phyloP scores from a whole-genome alignment of 495 filamentous ascomycete species.

The Lasiosphaeria hispida region DNA sequence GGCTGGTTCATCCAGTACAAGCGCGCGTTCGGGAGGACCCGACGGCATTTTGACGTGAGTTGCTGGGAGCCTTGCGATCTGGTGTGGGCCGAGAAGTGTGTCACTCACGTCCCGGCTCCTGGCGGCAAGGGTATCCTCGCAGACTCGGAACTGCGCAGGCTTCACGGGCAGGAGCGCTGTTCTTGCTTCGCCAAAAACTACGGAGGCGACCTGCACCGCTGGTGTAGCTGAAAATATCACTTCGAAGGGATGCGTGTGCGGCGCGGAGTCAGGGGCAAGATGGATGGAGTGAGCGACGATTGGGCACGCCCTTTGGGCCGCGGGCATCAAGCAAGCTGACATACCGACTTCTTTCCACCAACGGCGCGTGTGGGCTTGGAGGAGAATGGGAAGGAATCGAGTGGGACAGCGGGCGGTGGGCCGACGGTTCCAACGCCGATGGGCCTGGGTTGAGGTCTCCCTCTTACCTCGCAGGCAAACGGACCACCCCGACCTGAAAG shows the following conservation, averaged over 20 bases:
- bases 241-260: conserved; percentile 11
- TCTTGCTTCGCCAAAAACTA: conserved; percentile 16
- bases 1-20: conserved; percentile 17
- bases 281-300: conserved; percentile 12
- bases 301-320: conserved; percentile 10
- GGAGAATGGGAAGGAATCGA: conserved; percentile 15
- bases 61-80: conserved; percentile 10
- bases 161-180: conserved; percentile 13
- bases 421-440: conserved; percentile 13
- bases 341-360: conserved; percentile 17
- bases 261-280: conserved; percentile 12
- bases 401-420: conserved; percentile 11
- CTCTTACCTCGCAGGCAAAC: conserved; percentile 10
- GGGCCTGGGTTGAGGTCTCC: conserved; percentile 15
- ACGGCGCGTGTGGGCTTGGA: conserved; percentile 11
- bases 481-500: conserved; percentile 13
- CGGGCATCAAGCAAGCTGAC: conserved; percentile 9
- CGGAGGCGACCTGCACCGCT: conserved; percentile 13
- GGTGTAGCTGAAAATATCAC: conserved; percentile 13
- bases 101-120: conserved; percentile 11
- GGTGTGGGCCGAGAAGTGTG: conserved; percentile 1
- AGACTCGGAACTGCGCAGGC: conserved; percentile 13
- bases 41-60: conserved; percentile 9
- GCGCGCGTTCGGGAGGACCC: conserved; percentile 2
- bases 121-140: conserved; percentile 2